Percentiles rank a stretch among this genome's conserved stretches.
Evolutionary conservation across 2,329 filamentous ascomycete genomes (phyloP).

Genomic region (Helminthosporium solani): DNA sequence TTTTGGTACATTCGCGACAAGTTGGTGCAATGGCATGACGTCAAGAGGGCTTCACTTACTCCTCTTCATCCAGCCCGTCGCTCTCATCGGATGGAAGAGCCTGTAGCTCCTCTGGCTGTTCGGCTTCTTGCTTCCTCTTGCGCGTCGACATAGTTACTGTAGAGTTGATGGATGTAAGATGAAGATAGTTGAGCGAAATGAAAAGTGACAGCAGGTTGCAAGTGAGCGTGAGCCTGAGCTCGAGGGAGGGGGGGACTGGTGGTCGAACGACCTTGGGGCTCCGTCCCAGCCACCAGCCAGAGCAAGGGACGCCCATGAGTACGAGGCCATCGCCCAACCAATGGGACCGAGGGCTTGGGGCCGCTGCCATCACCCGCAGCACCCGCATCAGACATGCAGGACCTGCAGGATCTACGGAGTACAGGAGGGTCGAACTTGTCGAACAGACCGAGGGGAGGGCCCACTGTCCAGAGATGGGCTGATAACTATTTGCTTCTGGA

Average conservation of each 20-base stretch:
- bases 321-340: slow-evolving; percentile 26
- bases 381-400: slow-evolving; percentile 13
- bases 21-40: slow-evolving; percentile 35
- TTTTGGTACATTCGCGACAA: slow-evolving; percentile 22
- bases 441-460: too few relatives aligned
- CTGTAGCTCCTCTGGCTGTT: slow-evolving; percentile 47
- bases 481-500: too few relatives aligned
- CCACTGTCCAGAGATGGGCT: too few relatives aligned
- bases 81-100: slow-evolving; percentile 47
- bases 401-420: slow-evolving; percentile 4
- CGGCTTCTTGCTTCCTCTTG: slow-evolving; percentile 47
- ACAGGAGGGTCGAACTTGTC: too few relatives aligned
- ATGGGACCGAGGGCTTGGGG: slow-evolving; percentile 16
- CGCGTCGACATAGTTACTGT: slow-evolving; percentile 43
- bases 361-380: slow-evolving; percentile 14
- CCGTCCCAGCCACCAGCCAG: slow-evolving; percentile 13
- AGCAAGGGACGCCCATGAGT: slow-evolving; percentile 33
- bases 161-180: neutral
- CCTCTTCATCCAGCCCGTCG: slow-evolving; percentile 44
- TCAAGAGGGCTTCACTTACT: slow-evolving; percentile 43
- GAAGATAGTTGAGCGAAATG: slow-evolving; percentile 5
- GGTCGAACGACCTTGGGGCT: slow-evolving; percentile 28
- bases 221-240: too few relatives aligned
- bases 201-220: neutral
- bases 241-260: slow-evolving; percentile 33